These are phyloP conservation scores for Orbilia oligospora DNA, from an alignment of 2,329 filamentous ascomycete genomes.

Conservation along the genomic window DNA sequence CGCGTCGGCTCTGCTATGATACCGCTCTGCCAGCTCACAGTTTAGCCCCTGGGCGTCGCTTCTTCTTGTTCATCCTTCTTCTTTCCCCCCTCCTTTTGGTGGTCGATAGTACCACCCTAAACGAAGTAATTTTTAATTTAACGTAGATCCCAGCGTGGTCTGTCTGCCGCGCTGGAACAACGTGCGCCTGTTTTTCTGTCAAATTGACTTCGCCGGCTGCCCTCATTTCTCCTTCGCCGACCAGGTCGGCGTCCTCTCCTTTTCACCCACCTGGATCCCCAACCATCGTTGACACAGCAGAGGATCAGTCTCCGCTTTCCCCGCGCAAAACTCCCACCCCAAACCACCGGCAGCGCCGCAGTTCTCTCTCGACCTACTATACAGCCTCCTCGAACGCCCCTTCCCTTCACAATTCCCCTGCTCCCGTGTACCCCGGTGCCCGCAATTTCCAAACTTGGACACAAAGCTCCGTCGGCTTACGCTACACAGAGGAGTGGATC, in stretches of 20 bases:
- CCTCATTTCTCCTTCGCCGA: constrained; percentile 36
- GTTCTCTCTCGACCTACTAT: constrained; percentile 57
- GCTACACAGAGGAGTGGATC: constrained; percentile 60
- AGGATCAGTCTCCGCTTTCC: constrained; percentile 23
- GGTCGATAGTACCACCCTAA: not conserved
- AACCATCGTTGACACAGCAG: constrained; percentile 39
- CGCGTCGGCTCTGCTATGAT: constrained; percentile 32
- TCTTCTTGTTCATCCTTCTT: not conserved
- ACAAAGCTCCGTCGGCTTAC: constrained; percentile 44
- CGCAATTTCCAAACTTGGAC: constrained; percentile 55
- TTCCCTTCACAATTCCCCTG: constrained; percentile 52
- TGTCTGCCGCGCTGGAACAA: constrained; percentile 12
- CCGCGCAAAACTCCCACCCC: constrained; percentile 53
- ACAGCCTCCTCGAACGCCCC: constrained; percentile 59
- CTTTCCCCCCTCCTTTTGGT: not conserved
- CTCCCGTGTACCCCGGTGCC: constrained; percentile 20
- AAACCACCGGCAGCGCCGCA: constrained; percentile 54
- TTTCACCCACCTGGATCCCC: constrained; percentile 44
- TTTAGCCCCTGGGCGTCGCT: constrained; percentile 12
- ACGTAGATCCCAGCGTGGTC: constrained; percentile 16
- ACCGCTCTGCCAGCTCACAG: constrained; percentile 26
- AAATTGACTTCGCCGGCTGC: constrained; percentile 43
- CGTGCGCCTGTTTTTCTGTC: constrained; percentile 39
- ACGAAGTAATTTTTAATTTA: constrained; percentile 21
- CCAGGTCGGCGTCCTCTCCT: constrained; percentile 53